Evolutionary conservation across 208 protist species (phyloP).

Genomic region (Acanthamoeba castellanii): DNA sequence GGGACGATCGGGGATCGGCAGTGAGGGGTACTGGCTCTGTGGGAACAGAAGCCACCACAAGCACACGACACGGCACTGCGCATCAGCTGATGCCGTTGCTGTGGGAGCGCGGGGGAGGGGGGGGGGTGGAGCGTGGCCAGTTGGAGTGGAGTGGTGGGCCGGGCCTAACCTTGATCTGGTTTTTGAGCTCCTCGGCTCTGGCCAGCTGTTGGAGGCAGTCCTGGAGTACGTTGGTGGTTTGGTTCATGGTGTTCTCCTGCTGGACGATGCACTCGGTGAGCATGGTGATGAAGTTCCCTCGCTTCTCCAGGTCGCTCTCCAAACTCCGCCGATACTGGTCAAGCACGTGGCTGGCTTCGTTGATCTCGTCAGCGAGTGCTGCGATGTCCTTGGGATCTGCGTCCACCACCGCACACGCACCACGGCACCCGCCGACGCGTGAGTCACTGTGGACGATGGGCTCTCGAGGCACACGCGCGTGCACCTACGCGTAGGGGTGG

Average conservation of each 20-base stretch:
- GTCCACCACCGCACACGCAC: too few relatives aligned
- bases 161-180: neutral
- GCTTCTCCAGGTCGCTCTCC: neutral
- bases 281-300: neutral
- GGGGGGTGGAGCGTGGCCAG: neutral
- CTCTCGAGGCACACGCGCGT: too few relatives aligned
- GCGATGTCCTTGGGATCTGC: neutral
- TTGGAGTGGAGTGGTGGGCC: too few relatives aligned
- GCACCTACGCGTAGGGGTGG: too few relatives aligned
- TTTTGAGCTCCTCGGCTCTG: neutral
- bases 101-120: neutral
- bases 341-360: slow-evolving; percentile 4
- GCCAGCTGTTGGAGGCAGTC: too few relatives aligned
- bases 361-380: neutral
- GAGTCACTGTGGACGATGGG: too few relatives aligned
- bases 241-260: slow-evolving; percentile 13
- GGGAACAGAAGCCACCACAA: too few relatives aligned
- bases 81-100: too few relatives aligned
- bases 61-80: too few relatives aligned
- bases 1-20: too few relatives aligned
- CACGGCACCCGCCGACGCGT: too few relatives aligned
- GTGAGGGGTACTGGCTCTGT: too few relatives aligned
- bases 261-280: neutral
- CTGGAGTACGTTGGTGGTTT: neutral
- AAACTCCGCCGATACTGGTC: neutral